Evolutionary conservation across 2,329 filamentous ascomycete genomes (phyloP).

Genomic region (Diaporthe vaccinii): DNA sequence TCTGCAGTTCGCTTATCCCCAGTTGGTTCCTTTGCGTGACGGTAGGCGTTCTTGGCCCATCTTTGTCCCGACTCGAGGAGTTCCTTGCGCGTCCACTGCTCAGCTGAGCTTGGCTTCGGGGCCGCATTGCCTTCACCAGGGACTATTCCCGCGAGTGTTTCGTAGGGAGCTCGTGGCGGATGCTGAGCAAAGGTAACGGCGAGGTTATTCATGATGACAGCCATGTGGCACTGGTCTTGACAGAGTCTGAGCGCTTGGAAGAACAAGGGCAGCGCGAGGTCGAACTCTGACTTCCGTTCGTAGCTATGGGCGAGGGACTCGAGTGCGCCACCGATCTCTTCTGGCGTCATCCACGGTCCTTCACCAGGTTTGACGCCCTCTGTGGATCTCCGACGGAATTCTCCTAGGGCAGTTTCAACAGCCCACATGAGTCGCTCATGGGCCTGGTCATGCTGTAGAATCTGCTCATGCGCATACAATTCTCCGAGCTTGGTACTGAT

Average conservation of each 20-base stretch:
- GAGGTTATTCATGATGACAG: slow-evolving; percentile 89
- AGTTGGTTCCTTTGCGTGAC: slow-evolving; percentile 74
- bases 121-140: slow-evolving; percentile 37
- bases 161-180: slow-evolving; percentile 55
- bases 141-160: slow-evolving; percentile 47
- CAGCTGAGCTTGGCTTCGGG: slow-evolving; percentile 40
- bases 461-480: slow-evolving; percentile 82
- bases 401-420: slow-evolving; percentile 82
- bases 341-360: slow-evolving; percentile 77
- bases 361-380: slow-evolving; percentile 79
- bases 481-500: slow-evolving; percentile 88
- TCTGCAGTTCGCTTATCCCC: slow-evolving; percentile 79
- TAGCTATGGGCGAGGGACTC: slow-evolving; percentile 85
- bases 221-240: slow-evolving; percentile 79
- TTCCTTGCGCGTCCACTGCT: slow-evolving; percentile 65
- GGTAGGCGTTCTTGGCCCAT: slow-evolving; percentile 85
- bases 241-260: slow-evolving; percentile 83
- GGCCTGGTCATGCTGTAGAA: slow-evolving; percentile 80
- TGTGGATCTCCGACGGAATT: slow-evolving; percentile 76
- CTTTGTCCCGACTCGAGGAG: slow-evolving; percentile 78
- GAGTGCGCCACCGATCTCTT: slow-evolving; percentile 80
- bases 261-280: slow-evolving; percentile 87
- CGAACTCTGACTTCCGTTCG: slow-evolving; percentile 78
- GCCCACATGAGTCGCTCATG: slow-evolving; percentile 84
- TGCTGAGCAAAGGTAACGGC: slow-evolving; percentile 81